phyloP scores from a whole-genome alignment of 2,329 filamentous ascomycete species.

The Microdochium paspali region DNA sequence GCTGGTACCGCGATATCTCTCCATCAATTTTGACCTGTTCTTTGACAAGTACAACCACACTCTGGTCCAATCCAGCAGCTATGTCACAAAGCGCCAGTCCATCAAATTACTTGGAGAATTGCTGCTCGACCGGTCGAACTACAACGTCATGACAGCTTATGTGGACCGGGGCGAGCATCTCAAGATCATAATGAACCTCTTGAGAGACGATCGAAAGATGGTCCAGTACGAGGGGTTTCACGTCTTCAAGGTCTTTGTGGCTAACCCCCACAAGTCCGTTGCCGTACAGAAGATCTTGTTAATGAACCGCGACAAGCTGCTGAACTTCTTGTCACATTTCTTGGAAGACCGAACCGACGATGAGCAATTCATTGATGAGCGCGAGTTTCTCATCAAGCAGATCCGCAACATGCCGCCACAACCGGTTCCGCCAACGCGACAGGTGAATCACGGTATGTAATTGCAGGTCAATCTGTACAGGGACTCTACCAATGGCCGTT shows the following conservation, averaged over 20 bases:
- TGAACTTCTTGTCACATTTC: constrained; percentile 84
- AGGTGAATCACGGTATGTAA: constrained; percentile 15
- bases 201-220: constrained; percentile 95
- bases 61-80: constrained; percentile 85
- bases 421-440: constrained; percentile 42
- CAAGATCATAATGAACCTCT: constrained; percentile 96
- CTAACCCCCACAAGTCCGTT: constrained; percentile 95
- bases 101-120: constrained; percentile 97
- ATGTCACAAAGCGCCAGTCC: constrained; percentile 95
- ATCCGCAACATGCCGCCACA: constrained; percentile 61
- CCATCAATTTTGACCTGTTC: constrained; percentile 86
- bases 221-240: constrained; percentile 99
- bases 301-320: constrained; percentile 87
- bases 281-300: constrained; percentile 92
- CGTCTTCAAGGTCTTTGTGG: constrained; percentile 99
- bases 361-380: constrained; percentile 97
- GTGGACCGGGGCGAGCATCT: constrained; percentile 92
- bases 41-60: constrained; percentile 78
- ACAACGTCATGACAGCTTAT: constrained; percentile 96
- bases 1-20: constrained; percentile 78
- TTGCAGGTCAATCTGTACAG: background rate
- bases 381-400: constrained; percentile 93
- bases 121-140: constrained; percentile 87
- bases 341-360: constrained; percentile 93
- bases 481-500: too few species aligned